Base-by-base conservation (phyloP, 2,329 filamentous ascomycete genomes). In the Immersiporthe knoxdaviesiana region DNA sequence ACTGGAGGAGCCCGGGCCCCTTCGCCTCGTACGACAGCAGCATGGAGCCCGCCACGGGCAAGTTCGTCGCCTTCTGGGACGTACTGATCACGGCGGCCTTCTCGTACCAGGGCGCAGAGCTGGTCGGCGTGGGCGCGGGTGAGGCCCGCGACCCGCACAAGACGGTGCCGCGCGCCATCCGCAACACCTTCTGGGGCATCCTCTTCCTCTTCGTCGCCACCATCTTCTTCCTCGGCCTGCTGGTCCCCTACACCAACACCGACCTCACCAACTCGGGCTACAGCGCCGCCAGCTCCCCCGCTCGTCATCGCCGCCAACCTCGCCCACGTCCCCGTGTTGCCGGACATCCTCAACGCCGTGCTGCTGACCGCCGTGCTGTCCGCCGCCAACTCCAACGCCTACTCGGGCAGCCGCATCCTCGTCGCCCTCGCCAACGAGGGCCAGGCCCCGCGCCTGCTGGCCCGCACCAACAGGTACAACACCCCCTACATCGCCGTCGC, bases 181-280 rank as follows among this genome's bases (percentile, higher is more conserved):
- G 84, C n/a, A 82, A 85, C 11, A 88, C 86, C 76, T 87, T 90
- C 77, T 88, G 84, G 75, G 87, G 88, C 16, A 80, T 90, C n/a
- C 78, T 89, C 18, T 81, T 89, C 76, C 89, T 90, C 80, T 90
- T 89, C 75, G 80, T 90, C 65, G 77, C 85, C 7, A 83, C 81
- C 2, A 84, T 87, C 1, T 78, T 90, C 2, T 84, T 85, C n/a
- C 89, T 90, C 65, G 85, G 87, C 47, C 83, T 90, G 41, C 88
- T 88, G 66, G 86, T 85, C 71, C 86, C 86, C 0, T 87, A 82
- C 39, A 79, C 87, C 70, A 83, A 87, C 62, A 32, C 41, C 12
- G 52, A 69, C 24, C 73, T 76, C 18, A 68, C 75, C 68, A 70
- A 77, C 0, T 79, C 79, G 2, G 84, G 83, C 32, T 79, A 81